Base-by-base conservation (phyloP, 257 asterid genomes). In the Knoxia roxburghii region DNA sequence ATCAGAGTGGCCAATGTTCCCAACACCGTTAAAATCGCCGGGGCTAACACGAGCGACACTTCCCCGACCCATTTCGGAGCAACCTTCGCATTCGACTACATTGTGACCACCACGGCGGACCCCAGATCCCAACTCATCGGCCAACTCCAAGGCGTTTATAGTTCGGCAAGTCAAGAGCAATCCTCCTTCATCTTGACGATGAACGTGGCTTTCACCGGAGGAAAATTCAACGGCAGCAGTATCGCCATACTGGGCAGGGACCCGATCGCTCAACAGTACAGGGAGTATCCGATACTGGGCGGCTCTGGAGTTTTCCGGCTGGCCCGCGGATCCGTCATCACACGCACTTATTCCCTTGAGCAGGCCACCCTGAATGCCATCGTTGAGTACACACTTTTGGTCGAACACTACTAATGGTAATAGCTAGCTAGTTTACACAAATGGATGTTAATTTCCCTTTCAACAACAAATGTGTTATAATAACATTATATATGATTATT, bases 91-190 rank as follows among this genome's bases (percentile, higher is more conserved):
- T 29, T 81, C 9, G 95, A 88, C 20, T 90, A 86, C 24, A 74
- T 83, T 13, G 59, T 88, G 64, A 88, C 95, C 11, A 68, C 78
- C 0, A 85, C 90, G 71, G 90, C 87, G 0, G 83, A 76, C 7
- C 69, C 58, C 14, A 14, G n/a, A 6, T 66, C 70, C 6, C 21
- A 14, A 58, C 12, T 64, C 26, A 20, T 64, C 7, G 69, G 69
- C 8, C 55, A 41, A 17, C 58, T 58, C 3, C 69, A 65, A 13
- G 69, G 69, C 2, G 7, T 65, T 30, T 30, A 20, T n/a, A 20
- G 55, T 9, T 7, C 51, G 1, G 59, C 57, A 3, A 18, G 23
- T 6, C 69, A 65, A n/a, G 10, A 48, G 8, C 46, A 65, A 12
- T 10, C 23, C 11, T 15, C 41, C 1, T 7, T 65, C 2, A 8